A percentile compares a stretch with the other conserved stretches of the same genome.
Conservation (phyloP, 257 asterid genomes). For the Jacaranda copaia region DNA sequence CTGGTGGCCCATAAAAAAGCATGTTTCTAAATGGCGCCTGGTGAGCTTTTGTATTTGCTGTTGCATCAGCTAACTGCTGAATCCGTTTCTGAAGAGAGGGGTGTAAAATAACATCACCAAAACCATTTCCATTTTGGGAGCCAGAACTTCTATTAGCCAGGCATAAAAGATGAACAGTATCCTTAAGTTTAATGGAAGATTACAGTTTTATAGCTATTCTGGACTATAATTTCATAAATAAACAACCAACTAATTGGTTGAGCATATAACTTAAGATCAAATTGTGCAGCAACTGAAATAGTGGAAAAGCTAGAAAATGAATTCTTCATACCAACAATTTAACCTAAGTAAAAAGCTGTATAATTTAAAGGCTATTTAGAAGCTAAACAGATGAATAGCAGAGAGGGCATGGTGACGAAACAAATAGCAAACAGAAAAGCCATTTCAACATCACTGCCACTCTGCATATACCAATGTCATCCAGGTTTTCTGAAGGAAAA, state of each 20-base stretch:
- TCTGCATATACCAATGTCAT: neutral
- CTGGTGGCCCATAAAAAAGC: conserved; percentile 98
- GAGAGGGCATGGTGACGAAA: conserved; percentile 3
- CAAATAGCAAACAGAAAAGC: conserved; percentile 11
- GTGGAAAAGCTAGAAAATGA: conserved; percentile 12
- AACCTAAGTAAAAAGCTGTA: neutral
- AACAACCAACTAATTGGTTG: no score
- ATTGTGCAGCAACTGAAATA: neutral
- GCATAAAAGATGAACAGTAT: no score
- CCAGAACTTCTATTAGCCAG: conserved; percentile 44
- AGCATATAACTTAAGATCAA: no score
- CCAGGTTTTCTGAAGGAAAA: conserved; percentile 16
- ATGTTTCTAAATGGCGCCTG: conserved; percentile 95
- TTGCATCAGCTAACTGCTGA: conserved; percentile 80
- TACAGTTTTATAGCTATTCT: no score
- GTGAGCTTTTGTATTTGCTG: conserved; percentile 86
- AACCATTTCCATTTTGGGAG: conserved; percentile 58
- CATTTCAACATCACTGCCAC: neutral
- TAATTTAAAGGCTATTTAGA: neutral
- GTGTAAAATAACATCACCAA: conserved; percentile 85
- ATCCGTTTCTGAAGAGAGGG: conserved; percentile 87
- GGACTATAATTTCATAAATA: no score
- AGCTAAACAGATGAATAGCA: neutral
- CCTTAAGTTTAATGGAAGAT: no score
- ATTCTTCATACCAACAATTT: neutral